phyloP scores from a whole-genome alignment of 2,329 filamentous ascomycete genomes.

The Cladophialophora chaetospira region DNA sequence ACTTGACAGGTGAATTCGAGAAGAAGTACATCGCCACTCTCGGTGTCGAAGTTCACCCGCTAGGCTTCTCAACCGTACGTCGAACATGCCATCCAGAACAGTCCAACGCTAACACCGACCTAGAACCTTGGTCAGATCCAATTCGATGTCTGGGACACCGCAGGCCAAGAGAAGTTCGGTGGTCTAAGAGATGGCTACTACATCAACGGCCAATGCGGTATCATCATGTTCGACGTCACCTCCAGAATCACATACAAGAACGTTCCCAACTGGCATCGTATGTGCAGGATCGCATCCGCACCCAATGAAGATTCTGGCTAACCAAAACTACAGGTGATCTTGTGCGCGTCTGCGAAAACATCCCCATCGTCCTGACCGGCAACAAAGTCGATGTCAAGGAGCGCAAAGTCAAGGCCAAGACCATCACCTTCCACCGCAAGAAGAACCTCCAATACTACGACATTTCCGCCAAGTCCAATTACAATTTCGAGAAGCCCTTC shows the following conservation, averaged over 20 bases:
- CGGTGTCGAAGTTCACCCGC: constrained; percentile 98
- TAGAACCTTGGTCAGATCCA: constrained; percentile 93
- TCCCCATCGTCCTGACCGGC: constrained; percentile 94
- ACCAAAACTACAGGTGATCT: constrained; percentile 71
- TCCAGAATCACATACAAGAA: constrained; percentile 99
- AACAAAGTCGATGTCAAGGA: constrained; percentile 99
- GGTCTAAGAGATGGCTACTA: constrained; percentile 99
- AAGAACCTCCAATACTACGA: constrained; percentile 99
- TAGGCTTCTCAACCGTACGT: constrained; percentile 95
- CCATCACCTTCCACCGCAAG: constrained; percentile 99
- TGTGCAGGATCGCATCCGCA: constrained; percentile 50
- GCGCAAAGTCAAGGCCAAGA: constrained; percentile 99
- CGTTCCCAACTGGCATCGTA: constrained; percentile 99
- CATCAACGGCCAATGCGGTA: constrained; percentile 99
- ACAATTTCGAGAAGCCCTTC: constrained; percentile 99
- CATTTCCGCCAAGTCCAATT: constrained; percentile 99
- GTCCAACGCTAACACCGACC: constrained; percentile 22
- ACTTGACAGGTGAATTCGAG: constrained; percentile 99
- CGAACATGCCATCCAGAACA: constrained; percentile 23
- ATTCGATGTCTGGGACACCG: constrained; percentile 99
- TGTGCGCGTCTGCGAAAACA: constrained; percentile 98
- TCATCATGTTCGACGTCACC: constrained; percentile 99
- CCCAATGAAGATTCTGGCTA: no score
- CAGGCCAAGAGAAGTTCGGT: constrained; percentile 99
- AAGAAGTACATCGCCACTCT: constrained; percentile 99